These are phyloP conservation scores for Colletotrichum somersetense DNA, from an alignment of 2,329 filamentous ascomycete genomes.

Conservation along the genomic window DNA sequence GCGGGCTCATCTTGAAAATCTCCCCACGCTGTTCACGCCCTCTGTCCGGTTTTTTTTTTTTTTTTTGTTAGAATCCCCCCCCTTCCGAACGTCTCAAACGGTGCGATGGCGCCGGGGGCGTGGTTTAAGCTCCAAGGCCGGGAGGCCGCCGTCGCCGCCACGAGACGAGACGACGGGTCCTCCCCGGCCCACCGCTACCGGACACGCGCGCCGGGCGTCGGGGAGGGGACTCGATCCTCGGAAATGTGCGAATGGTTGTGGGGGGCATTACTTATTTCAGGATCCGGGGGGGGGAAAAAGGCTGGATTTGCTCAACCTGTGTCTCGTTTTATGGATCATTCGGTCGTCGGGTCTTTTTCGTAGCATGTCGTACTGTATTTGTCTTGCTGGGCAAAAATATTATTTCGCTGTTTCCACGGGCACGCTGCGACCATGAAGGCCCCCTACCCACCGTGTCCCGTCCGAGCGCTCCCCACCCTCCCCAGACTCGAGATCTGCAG, in stretches of 20 bases:
- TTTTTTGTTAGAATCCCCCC: too few species aligned
- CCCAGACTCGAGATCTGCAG: constrained; percentile 4
- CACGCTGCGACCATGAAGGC: neutral
- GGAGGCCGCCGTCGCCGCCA: neutral
- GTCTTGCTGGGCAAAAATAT: neutral
- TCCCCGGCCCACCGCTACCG: neutral
- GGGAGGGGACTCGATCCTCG: neutral
- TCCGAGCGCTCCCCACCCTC: neutral
- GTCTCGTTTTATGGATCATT: too few species aligned
- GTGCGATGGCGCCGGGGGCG: neutral
- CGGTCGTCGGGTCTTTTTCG: too few species aligned
- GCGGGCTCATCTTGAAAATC: neutral
- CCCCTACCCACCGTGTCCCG: too few species aligned
- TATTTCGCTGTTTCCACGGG: neutral
- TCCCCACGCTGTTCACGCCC: neutral
- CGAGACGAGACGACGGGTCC: neutral
- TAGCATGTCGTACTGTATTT: neutral
- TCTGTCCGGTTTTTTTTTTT: neutral
- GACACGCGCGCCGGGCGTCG: neutral
- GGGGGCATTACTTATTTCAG: neutral
- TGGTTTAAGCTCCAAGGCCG: constrained; percentile 1
- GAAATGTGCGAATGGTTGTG: neutral
- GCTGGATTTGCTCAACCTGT: too few species aligned
- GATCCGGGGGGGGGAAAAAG: too few species aligned
- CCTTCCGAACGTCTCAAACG: neutral